Percentiles rank a stretch among this genome's conserved stretches.
These are phyloP conservation scores for Clarireedia paspali DNA, from an alignment of 2,329 filamentous ascomycete species.

Conservation along the genomic window DNA sequence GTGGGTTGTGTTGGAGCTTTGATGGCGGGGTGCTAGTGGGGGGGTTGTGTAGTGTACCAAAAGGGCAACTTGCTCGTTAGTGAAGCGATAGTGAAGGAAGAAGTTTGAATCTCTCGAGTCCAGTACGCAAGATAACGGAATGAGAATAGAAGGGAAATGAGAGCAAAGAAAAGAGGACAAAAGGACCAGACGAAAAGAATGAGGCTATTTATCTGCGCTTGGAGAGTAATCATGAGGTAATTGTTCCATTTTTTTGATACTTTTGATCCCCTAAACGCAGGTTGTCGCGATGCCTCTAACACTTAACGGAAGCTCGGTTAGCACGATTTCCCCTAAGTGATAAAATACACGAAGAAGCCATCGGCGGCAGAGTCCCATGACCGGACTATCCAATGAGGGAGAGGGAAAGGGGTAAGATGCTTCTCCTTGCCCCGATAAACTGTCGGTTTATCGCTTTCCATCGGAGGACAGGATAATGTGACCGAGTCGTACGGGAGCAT, in stretches of 20 bases:
- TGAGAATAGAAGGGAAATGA: not conserved
- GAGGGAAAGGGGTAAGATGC: not conserved
- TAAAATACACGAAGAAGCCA: slow-evolving; percentile 15
- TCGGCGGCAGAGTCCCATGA: not conserved
- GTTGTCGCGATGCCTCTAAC: slow-evolving; percentile 11
- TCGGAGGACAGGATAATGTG: too few relatives aligned
- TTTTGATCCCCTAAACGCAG: slow-evolving; percentile 13
- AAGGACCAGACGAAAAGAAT: not conserved
- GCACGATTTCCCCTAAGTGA: slow-evolving; percentile 18
- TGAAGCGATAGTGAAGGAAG: not conserved
- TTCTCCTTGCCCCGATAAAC: too few relatives aligned
- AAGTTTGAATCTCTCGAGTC: not conserved
- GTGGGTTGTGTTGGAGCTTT: not conserved
- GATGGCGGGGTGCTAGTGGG: slow-evolving; percentile 4
- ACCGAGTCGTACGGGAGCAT: too few relatives aligned
- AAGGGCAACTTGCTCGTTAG: not conserved
- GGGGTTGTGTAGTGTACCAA: not conserved
- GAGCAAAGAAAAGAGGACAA: not conserved
- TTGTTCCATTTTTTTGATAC: not conserved
- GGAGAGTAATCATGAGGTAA: slow-evolving; percentile 5
- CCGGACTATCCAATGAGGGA: not conserved
- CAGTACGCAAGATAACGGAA: not conserved
- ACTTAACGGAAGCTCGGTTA: slow-evolving; percentile 13
- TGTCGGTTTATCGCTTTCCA: too few relatives aligned
- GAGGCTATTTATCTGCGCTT: not conserved